Percentiles rank a stretch among this genome's conserved stretches.
phyloP scores from a whole-genome alignment of 1,284 basidiomycete species.

The Wolfiporia cocos region DNA sequence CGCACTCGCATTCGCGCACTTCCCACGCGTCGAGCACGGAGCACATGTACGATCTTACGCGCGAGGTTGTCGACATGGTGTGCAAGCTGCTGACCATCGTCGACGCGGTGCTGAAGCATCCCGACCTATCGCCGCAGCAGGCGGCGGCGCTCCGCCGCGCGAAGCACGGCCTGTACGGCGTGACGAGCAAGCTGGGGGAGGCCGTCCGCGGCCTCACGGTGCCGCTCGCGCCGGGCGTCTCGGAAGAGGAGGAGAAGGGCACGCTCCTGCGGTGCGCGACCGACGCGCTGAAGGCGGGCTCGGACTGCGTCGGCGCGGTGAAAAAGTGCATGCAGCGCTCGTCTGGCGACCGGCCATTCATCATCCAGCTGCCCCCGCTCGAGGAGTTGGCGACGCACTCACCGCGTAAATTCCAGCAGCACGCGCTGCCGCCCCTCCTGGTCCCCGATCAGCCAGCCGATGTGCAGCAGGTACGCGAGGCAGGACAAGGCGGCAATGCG shows the following conservation, averaged over 20 bases:
- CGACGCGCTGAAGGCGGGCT: conserved; percentile 78
- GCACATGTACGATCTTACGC: conserved; percentile 89
- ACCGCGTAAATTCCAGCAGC: conserved; percentile 37
- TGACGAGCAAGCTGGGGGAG: conserved; percentile 85
- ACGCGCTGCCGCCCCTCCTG: conserved; percentile 18
- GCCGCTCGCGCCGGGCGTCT: conserved; percentile 41
- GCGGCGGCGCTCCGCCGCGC: conserved; percentile 58
- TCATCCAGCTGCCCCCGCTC: conserved; percentile 53
- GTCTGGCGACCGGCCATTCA: conserved; percentile 52
- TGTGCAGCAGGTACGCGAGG: conserved; percentile 29
- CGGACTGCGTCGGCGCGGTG: conserved; percentile 84
- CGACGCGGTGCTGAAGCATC: conserved; percentile 77
- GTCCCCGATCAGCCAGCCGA: conserved; percentile 28
- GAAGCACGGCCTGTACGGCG: conserved; percentile 80
- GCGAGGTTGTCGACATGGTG: conserved; percentile 90
- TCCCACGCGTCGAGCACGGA: conserved; percentile 91
- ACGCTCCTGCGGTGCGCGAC: conserved; percentile 80
- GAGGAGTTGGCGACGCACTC: conserved; percentile 38
- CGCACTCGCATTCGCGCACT: conserved; percentile 85
- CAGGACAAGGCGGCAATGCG: too few relatives aligned
- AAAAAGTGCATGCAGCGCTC: conserved; percentile 70
- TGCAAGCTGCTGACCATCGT: conserved; percentile 90
- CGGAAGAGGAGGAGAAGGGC: conserved; percentile 80
- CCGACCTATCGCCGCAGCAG: conserved; percentile 50
- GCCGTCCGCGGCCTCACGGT: conserved; percentile 72